These are phyloP conservation scores for Arthroderma uncinatum DNA, from an alignment of 2,329 filamentous ascomycete genomes.

Conservation along the genomic window DNA sequence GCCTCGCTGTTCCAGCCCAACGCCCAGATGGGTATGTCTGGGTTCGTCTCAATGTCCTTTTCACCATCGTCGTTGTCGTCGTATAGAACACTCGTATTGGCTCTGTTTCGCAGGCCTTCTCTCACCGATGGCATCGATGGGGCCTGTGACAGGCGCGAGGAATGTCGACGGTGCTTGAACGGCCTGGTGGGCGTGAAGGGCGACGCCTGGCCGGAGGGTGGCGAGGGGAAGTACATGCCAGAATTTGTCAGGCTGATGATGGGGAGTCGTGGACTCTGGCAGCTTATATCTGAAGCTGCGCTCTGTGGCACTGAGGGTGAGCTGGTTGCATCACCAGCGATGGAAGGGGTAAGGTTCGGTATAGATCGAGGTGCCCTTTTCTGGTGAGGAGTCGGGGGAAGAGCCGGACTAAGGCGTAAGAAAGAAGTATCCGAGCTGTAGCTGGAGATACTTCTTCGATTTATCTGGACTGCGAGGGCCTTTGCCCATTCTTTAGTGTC, in stretches of 20 bases:
- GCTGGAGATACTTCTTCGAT: constrained; percentile 16
- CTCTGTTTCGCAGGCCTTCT: constrained; percentile 28
- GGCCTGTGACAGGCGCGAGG: constrained; percentile 24
- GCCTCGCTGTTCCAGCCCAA: constrained; percentile 34
- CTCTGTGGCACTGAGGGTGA: constrained; percentile 20
- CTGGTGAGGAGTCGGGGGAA: constrained; percentile 19
- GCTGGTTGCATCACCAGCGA: constrained; percentile 19
- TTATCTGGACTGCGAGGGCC: constrained; percentile 7
- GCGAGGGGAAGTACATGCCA: constrained; percentile 29
- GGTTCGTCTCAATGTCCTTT: constrained; percentile 38
- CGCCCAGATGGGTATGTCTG: constrained; percentile 37
- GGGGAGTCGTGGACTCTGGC: not conserved
- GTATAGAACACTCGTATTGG: constrained; percentile 37
- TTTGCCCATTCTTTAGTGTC: constrained; percentile 8
- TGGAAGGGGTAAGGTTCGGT: constrained; percentile 19
- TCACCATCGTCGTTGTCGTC: constrained; percentile 34
- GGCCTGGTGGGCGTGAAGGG: constrained; percentile 15
- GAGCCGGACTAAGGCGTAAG: constrained; percentile 28
- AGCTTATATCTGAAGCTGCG: constrained; percentile 7
- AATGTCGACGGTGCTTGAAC: constrained; percentile 30
- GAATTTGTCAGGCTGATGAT: constrained; percentile 24
- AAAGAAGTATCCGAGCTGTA: constrained; percentile 31
- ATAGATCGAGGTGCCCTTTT: constrained; percentile 11
- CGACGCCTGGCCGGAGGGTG: constrained; percentile 23
- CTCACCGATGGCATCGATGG: constrained; percentile 24